Base-by-base conservation (phyloP, 75 land plant genomes). In the Selaginella moellendorffii region DNA sequence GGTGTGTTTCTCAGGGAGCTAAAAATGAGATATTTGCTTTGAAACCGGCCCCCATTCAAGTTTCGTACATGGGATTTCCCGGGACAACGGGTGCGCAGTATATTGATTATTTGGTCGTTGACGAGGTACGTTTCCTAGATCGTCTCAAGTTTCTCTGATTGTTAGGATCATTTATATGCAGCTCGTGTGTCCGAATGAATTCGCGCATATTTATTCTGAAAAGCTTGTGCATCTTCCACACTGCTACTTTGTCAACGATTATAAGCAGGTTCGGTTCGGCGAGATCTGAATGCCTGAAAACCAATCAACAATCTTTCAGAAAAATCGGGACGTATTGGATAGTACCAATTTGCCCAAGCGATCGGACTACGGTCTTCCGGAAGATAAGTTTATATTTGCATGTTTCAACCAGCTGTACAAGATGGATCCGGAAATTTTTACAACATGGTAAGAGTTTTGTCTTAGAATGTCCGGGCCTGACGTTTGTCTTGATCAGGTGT, bases 21-120 rank as follows among this genome's bases (percentile, higher is more conserved):
- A 75, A 91, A 28, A 95, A 89, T 81, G 99, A 95, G 73, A 90
- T 95, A 54, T 95, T 95, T 82, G 97, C 99, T 8, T 85, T 95
- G 91, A 84, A 84, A 72, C 99, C 99, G 68, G 96, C 99, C 23
- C 99, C 99, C 12, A 76, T 95, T 54, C 99, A 95, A 67, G 86
- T 95, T 19, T 95, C 99, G 0, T 95, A 95, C 60, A 95, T 95
- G 99, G 99, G 99, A 28, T 95, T 95, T 77, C 97, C 99, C 56
- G 91, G 91, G 10, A 95, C 99, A 0, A 95, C 91, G 17, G 99
- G 99, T 54, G 99, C 99, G 29, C 71, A 69, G 31, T 95, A 95
- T 68, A 95, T 95, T 64, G 76, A 95, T 66, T 95, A 95, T 72
- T 70, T 95, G 70, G 97, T 95, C 53, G 86, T 96, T 54, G 99